Percentiles rank a stretch among this genome's conserved stretches.
These are phyloP conservation scores for Macrophomina pseudophaseolina DNA, from an alignment of 2,329 filamentous ascomycete species.

Conservation along the genomic window DNA sequence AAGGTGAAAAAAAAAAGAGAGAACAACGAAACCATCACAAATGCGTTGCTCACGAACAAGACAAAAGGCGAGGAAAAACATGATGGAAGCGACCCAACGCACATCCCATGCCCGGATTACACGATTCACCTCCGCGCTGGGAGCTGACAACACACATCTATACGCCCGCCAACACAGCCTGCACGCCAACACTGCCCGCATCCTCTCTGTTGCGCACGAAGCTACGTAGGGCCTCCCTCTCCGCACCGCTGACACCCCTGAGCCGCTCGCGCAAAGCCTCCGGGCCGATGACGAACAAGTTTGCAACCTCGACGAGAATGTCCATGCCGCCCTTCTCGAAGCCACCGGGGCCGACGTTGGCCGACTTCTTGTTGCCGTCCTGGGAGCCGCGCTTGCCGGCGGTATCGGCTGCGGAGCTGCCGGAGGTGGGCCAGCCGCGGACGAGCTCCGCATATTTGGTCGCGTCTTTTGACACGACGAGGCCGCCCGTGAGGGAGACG, in stretches of 20 bases:
- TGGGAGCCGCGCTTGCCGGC: conserved; percentile 52
- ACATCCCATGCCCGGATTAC: background rate
- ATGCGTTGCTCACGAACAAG: too few relatives aligned
- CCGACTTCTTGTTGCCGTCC: conserved; percentile 33
- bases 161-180: conserved; percentile 76
- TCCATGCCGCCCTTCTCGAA: conserved; percentile 67
- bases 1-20: background rate
- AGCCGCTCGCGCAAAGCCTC: conserved; percentile 59
- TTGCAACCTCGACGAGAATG: conserved; percentile 89
- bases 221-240: conserved; percentile 68
- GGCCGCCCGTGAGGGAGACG: conserved; percentile 88
- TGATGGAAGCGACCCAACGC: background rate
- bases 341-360: conserved; percentile 50
- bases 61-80: too few relatives aligned
- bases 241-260: conserved; percentile 49
- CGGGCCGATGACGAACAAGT: conserved; percentile 87
- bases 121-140: background rate
- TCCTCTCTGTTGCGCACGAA: conserved; percentile 89
- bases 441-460: conserved; percentile 89
- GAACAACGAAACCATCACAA: too few relatives aligned
- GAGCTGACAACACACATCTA: conserved; percentile 36
- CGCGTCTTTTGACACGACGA: conserved; percentile 96
- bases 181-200: conserved; percentile 77
- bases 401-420: conserved; percentile 64
- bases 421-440: conserved; percentile 69